Evolutionary conservation across 352 stramenopile species (phyloP), one percentile per base, ranked within the genome.

Genomic region (Phytophthora crassamura): DNA sequence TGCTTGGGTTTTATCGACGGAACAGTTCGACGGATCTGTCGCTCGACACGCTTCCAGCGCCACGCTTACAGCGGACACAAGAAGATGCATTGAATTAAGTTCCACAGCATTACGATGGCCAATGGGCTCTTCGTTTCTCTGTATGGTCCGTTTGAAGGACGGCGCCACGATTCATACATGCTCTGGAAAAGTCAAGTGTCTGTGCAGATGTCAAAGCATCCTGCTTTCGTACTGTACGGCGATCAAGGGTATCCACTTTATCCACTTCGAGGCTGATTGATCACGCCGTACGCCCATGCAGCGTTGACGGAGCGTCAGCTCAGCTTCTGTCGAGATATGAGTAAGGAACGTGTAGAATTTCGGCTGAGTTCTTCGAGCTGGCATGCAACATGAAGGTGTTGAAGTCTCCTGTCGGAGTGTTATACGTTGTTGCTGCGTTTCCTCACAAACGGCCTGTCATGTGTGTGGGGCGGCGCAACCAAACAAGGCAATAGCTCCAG

Each of bases 41-140:
- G 45, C 2, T 46, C 56, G 1, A 50, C n/a, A 7, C 38, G 45
- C 0, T 48, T 28, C 15, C 45, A 64, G 14, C 1, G 36, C 5
- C 56, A 64, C 35, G 35, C 28, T 2, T 64, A 57, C 36, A 56
- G 56, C 30, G 56, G 36, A 4, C 22, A 64, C 46, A 64, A 56
- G 11, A 55, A 50, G 11, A 51, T 43, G 15, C 56, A 64, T 16
- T 0, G 36, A 0, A 56, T 64, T 14, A 64, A 64, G 22, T 57
- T 56, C 14, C 36, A 64, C 10, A 64, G 28, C 18, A 43, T 64
- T 22, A 46, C 47, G 1, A 50, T 52, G 15, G 41, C 53, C 2
- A 61, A 61, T 14, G 53, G 53, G 2, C 14, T 61, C 2, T 18
- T 53, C 28, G 15, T 16, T 34, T 48, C 41, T n/a, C 41, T 61